phyloP scores from a whole-genome alignment of 176 grass and related monocot genomes.

The Zea luxurians region DNA sequence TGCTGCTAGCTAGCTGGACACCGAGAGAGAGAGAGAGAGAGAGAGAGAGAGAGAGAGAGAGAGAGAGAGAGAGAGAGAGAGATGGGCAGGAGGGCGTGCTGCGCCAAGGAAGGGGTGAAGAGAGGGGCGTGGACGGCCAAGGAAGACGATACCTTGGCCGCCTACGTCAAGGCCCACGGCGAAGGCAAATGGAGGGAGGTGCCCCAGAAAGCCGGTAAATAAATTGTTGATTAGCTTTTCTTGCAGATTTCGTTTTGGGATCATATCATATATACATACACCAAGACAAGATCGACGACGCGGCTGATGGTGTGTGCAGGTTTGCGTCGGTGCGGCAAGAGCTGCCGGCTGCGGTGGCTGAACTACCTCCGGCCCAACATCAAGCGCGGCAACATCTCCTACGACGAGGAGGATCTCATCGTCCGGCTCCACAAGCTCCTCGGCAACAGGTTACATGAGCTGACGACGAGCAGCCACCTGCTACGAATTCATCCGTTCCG shows the following conservation, averaged over 20 bases:
- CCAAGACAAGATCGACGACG: too few species aligned
- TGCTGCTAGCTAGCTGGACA: too few species aligned
- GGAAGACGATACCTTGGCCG: constrained; percentile 60
- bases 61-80: not conserved
- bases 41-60: constrained; percentile 3
- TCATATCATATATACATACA: too few species aligned
- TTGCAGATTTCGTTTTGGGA: too few species aligned
- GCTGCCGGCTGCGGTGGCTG: constrained; percentile 79
- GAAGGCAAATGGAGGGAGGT: constrained; percentile 77
- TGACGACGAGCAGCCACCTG: too few species aligned
- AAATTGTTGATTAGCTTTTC: too few species aligned
- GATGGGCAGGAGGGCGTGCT: constrained; percentile 78
- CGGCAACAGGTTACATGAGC: constrained; percentile 51
- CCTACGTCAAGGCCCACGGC: constrained; percentile 68
- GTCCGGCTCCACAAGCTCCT: constrained; percentile 83
- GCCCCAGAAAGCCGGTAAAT: constrained; percentile 48
- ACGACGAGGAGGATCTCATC: constrained; percentile 92
- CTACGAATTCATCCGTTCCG: too few species aligned
- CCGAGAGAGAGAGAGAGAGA: too few species aligned
- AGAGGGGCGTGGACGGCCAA: constrained; percentile 70
- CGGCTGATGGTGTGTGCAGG: not conserved
- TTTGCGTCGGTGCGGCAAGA: constrained; percentile 75
- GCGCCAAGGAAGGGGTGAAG: constrained; percentile 69
- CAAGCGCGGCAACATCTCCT: constrained; percentile 79
- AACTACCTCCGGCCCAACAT: constrained; percentile 82